phyloP scores from a whole-genome alignment of 2,329 filamentous ascomycete genomes.

The Dactylellina cionopaga region DNA sequence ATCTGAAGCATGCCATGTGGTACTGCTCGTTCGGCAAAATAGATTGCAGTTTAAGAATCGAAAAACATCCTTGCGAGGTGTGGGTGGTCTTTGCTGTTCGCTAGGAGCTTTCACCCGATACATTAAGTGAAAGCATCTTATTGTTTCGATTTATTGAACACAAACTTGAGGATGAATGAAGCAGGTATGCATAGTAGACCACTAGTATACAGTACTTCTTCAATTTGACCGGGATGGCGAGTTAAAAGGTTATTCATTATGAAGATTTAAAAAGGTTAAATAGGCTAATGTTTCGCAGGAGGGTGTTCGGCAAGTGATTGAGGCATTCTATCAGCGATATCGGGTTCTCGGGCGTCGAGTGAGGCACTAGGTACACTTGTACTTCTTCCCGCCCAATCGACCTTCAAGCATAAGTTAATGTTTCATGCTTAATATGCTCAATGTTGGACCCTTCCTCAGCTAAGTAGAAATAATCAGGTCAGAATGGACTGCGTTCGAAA shows the following conservation, averaged over 20 bases:
- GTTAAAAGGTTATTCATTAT: no score
- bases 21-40: constrained; percentile 48
- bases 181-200: not conserved
- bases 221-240: no score
- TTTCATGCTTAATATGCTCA: no score
- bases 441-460: no score
- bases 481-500: not conserved
- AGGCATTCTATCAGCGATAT: constrained; percentile 1
- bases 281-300: not conserved
- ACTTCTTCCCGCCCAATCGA: no score
- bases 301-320: constrained; percentile 8
- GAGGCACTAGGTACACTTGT: no score
- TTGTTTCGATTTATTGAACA: not conserved
- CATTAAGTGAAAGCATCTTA: not conserved
- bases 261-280: not conserved
- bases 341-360: not conserved
- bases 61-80: constrained; percentile 27
- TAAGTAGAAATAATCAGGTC: no score
- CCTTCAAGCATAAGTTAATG: no score
- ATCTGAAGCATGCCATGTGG: constrained; percentile 44
- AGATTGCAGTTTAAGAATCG: constrained; percentile 21
- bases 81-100: constrained; percentile 11
- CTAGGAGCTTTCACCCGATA: constrained; percentile 46
- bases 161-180: not conserved
- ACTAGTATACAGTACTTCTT: not conserved